Evolutionary conservation across 768 basidiomycete species (phyloP), one percentile per base, ranked within the genome.

Genomic region (Mycena chlorophos): DNA sequence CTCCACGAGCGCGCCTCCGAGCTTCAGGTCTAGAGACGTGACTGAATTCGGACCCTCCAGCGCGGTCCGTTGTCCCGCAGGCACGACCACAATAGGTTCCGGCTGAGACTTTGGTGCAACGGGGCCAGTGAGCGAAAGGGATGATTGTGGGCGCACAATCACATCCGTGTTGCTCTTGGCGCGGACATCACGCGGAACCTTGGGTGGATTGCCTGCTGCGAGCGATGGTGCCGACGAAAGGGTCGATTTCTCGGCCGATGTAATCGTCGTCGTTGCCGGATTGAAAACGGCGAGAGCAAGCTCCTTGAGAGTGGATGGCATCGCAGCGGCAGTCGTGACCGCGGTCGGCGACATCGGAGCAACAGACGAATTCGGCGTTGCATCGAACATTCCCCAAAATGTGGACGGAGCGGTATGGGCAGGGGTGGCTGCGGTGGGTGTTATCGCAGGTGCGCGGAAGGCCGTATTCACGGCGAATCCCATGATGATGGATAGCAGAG

Each of bases 401-500:
- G 63, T 58, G 31, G 59, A 63, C 23, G 66, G 49, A 13, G 68
- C 63, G 53, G 70, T 68, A 55, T 63, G 70, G 45, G 63, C 66
- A 26, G 63, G 64, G 20, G 45, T 65, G 6, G 67, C 71, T 34
- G 71, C 70, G 3, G 73, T 73, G 27, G 73, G 72, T 13, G 64
- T 65, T 34, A 75, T 69, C 8, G 73, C 61, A 5, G 71, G 62
- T 3, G 73, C 61, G 19, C 73, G 75, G 67, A 83, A 76, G 5
- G 75, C 65, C 8, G 78, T 76, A 58, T 82, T 84, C 66, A 82
- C 75, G 12, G 84, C 73, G 39, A 81, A 82, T 29, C 69, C 86
- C 75, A 88, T 73, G n/a, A 89, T 75, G 34, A 90, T 74, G 34
- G 87, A 87, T 60, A 90, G 71, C 46, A 90, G 67, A 1, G 87